Base-by-base conservation (phyloP, 2,329 filamentous ascomycete species). In the Ophiostoma sp. region DNA sequence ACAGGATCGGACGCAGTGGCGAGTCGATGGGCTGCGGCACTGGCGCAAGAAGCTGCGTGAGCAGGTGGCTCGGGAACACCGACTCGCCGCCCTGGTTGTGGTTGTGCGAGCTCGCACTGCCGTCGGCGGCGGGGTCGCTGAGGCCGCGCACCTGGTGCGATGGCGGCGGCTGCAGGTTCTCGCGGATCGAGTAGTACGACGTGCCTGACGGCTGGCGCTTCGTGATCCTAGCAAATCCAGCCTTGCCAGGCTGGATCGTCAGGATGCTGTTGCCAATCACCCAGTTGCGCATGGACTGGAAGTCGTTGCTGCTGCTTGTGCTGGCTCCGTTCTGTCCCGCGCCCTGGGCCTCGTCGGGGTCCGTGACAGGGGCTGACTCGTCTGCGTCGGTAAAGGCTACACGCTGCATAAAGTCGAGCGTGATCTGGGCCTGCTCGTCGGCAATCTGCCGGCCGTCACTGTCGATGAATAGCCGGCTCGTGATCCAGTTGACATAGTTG, bases 341-440 rank as follows among this genome's bases (percentile, higher is more conserved):
- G 5, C 1, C 4, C 14, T 63, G 84, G 77, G 0, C 63, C 3
- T 85, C 88, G 74, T 92, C 92, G n/a, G 84, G 80, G 1, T 91
- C 83, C 1, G 65, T 58, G 0, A 58, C n/a, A n/a, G 71, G 64
- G 0, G 81, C 82, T 7, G 89, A 92, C 74, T 96, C 91, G 70
- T 93, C 91, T 45, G 92, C 85, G 76, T 97, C 92, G 0, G 92
- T 92, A 76, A 89, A 97, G 1, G 92, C 88, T 18, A 93, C 90
- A 74, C 93, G 85, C 76, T 95, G 92, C 89, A 97, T 93, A 78
- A 98, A 92, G 77, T 99, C 95, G 67, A 98, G 87, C 8, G 95
- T 95, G 45, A 96, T 93, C 73, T 96, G 85, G 5, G 93, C 94
- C 77, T 97, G 94, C 76, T 99, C 94, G 76, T 98, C 94, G 45